Conservation (phyloP, 306 rosid species). For the Potentilla sterilis region DNA sequence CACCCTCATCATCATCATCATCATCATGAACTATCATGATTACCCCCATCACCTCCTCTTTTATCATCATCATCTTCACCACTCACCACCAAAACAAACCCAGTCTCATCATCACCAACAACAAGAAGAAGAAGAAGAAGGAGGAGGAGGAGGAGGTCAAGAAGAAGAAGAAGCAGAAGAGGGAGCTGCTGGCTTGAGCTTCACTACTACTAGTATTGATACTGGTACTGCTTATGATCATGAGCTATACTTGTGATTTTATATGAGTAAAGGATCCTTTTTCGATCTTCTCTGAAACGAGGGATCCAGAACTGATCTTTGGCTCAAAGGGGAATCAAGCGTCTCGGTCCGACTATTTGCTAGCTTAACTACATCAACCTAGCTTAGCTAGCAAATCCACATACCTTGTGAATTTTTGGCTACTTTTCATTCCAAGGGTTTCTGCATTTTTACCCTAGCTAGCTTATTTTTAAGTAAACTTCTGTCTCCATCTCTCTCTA, state of each 20-base stretch:
- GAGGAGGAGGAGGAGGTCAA: conserved; percentile 11
- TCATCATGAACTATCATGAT: conserved; percentile 58
- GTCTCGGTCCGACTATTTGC: conserved; percentile 86
- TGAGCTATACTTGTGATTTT: conserved; percentile 18
- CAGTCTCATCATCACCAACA: conserved; percentile 18
- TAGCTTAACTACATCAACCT: conserved; percentile 15
- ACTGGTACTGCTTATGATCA: neutral
- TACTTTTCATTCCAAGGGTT: conserved; percentile 8
- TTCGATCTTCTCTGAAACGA: conserved; percentile 22
- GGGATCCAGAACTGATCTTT: conserved; percentile 36
- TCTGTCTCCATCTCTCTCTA: neutral
- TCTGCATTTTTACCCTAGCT: conserved; percentile 4
- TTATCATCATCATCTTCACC: conserved; percentile 27
- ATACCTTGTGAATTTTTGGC: conserved; percentile 25
- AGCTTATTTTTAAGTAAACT: neutral
- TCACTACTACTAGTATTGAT: neutral
- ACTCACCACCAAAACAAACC: conserved; percentile 17
- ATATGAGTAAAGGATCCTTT: conserved; percentile 29
- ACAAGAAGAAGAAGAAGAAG: conserved; percentile 15
- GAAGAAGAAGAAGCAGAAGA: conserved; percentile 26
- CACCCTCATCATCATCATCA: conserved; percentile 51
- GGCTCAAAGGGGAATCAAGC: conserved; percentile 86
- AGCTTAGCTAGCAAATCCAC: conserved; percentile 34
- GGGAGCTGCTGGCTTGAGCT: conserved; percentile 19
- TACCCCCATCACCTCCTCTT: conserved; percentile 54